phyloP scores from a whole-genome alignment of 78 protist genomes.

The Dictyostelium firmibasis region DNA sequence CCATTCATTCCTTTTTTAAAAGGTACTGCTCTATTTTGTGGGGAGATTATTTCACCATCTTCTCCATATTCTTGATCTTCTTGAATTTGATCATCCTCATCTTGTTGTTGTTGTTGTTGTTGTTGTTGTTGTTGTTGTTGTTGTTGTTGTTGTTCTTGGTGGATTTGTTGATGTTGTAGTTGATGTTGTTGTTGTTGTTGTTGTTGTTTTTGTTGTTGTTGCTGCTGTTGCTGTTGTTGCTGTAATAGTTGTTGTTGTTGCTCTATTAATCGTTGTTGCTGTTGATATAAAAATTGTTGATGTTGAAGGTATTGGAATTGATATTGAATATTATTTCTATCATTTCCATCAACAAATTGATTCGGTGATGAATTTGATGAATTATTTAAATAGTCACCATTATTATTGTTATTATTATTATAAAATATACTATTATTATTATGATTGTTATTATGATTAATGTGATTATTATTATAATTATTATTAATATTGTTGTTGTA shows the following conservation, averaged over 20 bases:
- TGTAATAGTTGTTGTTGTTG: not conserved
- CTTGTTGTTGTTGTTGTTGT: not conserved
- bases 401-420: too few relatives aligned
- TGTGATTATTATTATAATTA: not conserved
- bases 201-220: not conserved
- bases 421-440: too few relatives aligned
- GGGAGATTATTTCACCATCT: not conserved
- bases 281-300: not conserved
- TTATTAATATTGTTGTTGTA: not conserved
- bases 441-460: too few relatives aligned
- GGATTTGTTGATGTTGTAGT: too few relatives aligned
- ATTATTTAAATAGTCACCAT: too few relatives aligned
- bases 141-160: not conserved
- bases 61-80: not conserved
- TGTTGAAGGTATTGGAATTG: not conserved
- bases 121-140: not conserved
- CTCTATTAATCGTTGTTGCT: not conserved
- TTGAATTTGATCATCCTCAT: not conserved
- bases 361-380: not conserved
- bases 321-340: not conserved
- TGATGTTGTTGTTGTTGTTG: not conserved
- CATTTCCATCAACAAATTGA: not conserved
- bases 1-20: constrained; percentile 58
- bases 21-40: not conserved
- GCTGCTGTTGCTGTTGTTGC: not conserved